Evolutionary conservation across 2,329 filamentous ascomycete genomes (phyloP).

Genomic region (Colletotrichum trifolii): DNA sequence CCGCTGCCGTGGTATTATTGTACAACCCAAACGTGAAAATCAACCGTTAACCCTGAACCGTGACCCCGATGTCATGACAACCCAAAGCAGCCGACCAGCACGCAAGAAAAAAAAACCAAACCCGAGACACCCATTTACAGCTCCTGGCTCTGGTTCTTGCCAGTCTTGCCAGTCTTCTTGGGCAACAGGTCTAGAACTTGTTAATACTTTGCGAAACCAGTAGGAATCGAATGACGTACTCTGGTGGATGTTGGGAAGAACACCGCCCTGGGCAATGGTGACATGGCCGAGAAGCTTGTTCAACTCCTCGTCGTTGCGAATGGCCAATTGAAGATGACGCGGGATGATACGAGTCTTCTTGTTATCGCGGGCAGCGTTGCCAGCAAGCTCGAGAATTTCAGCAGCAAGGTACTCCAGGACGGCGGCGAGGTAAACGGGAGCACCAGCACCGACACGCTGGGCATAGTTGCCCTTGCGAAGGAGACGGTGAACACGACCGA

Average conservation of each 20-base stretch:
- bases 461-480: conserved; percentile 99
- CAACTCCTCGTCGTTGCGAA: conserved; percentile 99
- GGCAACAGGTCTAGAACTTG: conserved; percentile 84
- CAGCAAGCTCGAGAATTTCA: conserved; percentile 98
- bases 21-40: conserved; percentile 73
- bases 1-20: conserved; percentile 72
- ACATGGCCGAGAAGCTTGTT: conserved; percentile 98
- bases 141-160: conserved; percentile 94
- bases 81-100: conserved; percentile 72
- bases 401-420: conserved; percentile 99
- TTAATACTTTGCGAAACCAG: conserved; percentile 48
- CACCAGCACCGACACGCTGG: conserved; percentile 98
- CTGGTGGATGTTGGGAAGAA: conserved; percentile 96
- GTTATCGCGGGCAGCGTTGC: conserved; percentile 98
- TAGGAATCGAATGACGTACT: conserved; percentile 69
- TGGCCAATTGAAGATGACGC: conserved; percentile 98
- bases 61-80: conserved; percentile 87
- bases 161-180: conserved; percentile 98
- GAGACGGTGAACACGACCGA: conserved; percentile 99
- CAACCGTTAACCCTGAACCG: conserved; percentile 79
- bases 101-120: conserved; percentile 64
- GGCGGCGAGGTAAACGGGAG: conserved; percentile 95
- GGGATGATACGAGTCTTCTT: conserved; percentile 99
- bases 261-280: conserved; percentile 97
- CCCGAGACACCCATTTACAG: conserved; percentile 72